A percentile compares a stretch with the other conserved stretches of the same genome.
phyloP scores from a whole-genome alignment of 2,329 filamentous ascomycete genomes.

The Paecilomyces dactylethromorphus region DNA sequence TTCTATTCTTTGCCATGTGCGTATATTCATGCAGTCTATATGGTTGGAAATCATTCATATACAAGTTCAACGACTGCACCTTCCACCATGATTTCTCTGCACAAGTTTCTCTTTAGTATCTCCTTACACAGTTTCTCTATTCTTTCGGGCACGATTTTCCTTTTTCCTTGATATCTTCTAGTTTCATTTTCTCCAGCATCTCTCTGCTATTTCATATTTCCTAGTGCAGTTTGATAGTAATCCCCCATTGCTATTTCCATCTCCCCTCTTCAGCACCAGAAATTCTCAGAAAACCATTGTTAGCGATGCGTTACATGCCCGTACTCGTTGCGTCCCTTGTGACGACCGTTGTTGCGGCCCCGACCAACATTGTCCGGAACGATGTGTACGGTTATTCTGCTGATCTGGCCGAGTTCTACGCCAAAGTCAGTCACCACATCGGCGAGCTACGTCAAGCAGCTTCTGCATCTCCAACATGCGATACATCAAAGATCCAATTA shows the following conservation, averaged over 20 bases:
- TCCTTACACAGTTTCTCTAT: neutral
- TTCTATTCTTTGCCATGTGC: conserved; percentile 6
- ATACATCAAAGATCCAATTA: conserved; percentile 26
- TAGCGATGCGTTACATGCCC: conserved; percentile 7
- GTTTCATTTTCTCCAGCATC: neutral
- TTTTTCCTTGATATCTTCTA: neutral
- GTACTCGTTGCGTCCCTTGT: conserved; percentile 23
- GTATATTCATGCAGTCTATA: neutral
- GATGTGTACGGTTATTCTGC: conserved; percentile 33
- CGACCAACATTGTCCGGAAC: conserved; percentile 21
- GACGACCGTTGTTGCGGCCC: conserved; percentile 27
- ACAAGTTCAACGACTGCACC: neutral
- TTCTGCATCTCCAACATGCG: conserved; percentile 19
- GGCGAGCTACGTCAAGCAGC: conserved; percentile 14
- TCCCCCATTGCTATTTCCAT: neutral
- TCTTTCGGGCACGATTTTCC: neutral
- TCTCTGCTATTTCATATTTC: neutral
- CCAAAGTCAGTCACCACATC: conserved; percentile 34
- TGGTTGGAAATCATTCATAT: conserved; percentile 3
- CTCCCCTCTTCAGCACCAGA: neutral
- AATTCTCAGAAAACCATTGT: neutral
- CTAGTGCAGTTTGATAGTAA: neutral
- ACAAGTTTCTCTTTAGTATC: neutral
- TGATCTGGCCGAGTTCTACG: conserved; percentile 33
- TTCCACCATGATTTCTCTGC: neutral